Evolutionary conservation across 2,329 filamentous ascomycete species (phyloP), one percentile per base, ranked within the genome.

Genomic region (Penicillium aurantiogriseum): DNA sequence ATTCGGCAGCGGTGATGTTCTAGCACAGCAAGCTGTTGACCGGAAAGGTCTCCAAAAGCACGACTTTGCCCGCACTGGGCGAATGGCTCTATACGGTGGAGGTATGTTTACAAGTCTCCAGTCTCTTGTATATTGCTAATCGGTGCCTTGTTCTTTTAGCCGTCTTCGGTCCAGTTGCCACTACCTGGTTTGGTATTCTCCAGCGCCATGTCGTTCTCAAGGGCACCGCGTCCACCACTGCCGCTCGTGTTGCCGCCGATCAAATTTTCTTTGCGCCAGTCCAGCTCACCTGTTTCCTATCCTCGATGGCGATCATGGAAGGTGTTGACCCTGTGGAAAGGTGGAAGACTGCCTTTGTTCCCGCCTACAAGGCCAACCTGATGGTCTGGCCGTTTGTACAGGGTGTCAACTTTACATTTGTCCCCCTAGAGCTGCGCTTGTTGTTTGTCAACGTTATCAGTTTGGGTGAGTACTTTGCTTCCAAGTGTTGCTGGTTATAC

Each of bases 21-120:
- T 95, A 65, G 91, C 94, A 38, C 94, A 99, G 77, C 93, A 97
- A 78, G 81, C 86, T 36, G 90, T 99, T 58, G 93, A 97, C 78
- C 88, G 86, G 74, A 87, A 83, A 69, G 92, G 92, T 19, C 65
- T 89, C 27, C 78, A 88, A 66, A 88, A 89, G 63, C 93, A 99
- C 74, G 88, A 93, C 69, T 70, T 76, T 54, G 73, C 71, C 25
- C 71, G 79, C 54, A 81, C 79, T 38, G 79, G 75, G 35, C 75
- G 79, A 55, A 80, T 81, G 79, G 76, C 73, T 29, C 67, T 79
- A 35, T 81, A 81, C 55, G 79, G 79, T 52, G 79, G 79, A 67
- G 76, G 79, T 81, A 70, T 51, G 73, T 62, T 17, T 19, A n/a
- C 17, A 25, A 19, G 15, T 19, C 21, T 42, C 27, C 4, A 21